Conservation (phyloP, 1,284 basidiomycete species). For the Amylostereum chailletii region DNA sequence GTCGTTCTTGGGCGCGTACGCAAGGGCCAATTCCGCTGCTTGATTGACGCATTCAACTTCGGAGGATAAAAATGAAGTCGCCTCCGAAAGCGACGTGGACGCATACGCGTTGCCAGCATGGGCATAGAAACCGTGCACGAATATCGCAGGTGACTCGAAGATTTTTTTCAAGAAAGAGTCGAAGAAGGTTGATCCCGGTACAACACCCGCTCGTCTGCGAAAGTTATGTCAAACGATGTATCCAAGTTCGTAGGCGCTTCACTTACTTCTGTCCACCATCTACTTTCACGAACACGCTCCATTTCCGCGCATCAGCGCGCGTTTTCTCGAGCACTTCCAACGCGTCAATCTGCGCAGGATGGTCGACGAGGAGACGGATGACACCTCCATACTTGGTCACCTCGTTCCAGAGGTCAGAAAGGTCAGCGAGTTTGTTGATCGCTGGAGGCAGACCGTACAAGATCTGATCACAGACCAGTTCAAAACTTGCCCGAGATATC, state of each 20-base stretch:
- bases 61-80: slow-evolving; percentile 55
- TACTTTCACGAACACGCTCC: slow-evolving; percentile 78
- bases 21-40: slow-evolving; percentile 53
- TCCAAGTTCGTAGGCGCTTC: slow-evolving; percentile 3
- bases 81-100: slow-evolving; percentile 56
- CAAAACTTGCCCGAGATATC: slow-evolving; percentile 5
- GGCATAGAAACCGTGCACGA: slow-evolving; percentile 77
- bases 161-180: slow-evolving; percentile 43
- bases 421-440: slow-evolving; percentile 65
- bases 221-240: slow-evolving; percentile 1
- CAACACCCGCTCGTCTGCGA: slow-evolving; percentile 73
- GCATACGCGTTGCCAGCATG: slow-evolving; percentile 75
- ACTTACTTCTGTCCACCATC: slow-evolving; percentile 71
- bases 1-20: slow-evolving; percentile 27
- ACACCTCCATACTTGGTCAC: slow-evolving; percentile 42
- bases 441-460: slow-evolving; percentile 72
- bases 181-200: slow-evolving; percentile 46
- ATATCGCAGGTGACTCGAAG: slow-evolving; percentile 44
- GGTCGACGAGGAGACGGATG: slow-evolving; percentile 68
- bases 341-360: slow-evolving; percentile 61
- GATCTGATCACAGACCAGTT: slow-evolving; percentile 38
- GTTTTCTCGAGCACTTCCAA: slow-evolving; percentile 49
- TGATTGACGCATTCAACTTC: slow-evolving; percentile 68
- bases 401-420: slow-evolving; percentile 51
- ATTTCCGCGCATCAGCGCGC: slow-evolving; percentile 33